Conservation (phyloP, 805 yeast genomes). For the Candida vaughaniae region DNA sequence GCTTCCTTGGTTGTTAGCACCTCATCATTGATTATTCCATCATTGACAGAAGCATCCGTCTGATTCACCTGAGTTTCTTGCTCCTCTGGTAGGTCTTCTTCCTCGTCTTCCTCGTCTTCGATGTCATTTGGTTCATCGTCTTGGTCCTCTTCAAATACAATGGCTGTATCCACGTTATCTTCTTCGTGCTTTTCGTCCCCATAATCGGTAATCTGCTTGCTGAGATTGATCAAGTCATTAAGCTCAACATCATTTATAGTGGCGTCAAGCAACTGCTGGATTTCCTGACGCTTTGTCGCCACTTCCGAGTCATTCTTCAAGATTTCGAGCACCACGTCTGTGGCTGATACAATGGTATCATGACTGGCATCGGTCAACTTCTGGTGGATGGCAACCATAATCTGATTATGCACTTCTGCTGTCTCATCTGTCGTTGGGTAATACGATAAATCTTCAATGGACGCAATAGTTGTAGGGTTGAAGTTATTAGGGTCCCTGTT, state of each 20-base stretch:
- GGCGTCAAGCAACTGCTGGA: conserved; percentile 48
- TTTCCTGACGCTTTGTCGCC: conserved; percentile 43
- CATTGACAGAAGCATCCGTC: not conserved
- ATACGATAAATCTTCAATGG: conserved; percentile 54
- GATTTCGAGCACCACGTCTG: conserved; percentile 60
- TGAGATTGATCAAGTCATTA: conserved; percentile 44
- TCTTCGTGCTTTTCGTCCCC: conserved; percentile 22
- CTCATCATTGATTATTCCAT: not conserved
- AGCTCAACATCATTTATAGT: conserved; percentile 43
- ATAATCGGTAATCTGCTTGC: conserved; percentile 53
- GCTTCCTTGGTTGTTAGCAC: not conserved
- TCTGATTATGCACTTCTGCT: conserved; percentile 48
- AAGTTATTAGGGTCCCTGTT: not conserved
- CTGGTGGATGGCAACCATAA: conserved; percentile 59
- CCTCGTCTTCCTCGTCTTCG: conserved; percentile 23
- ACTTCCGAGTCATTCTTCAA: conserved; percentile 47
- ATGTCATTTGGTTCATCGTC: conserved; percentile 26
- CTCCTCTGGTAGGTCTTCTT: conserved; percentile 10
- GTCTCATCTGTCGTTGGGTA: conserved; percentile 60
- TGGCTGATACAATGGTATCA: conserved; percentile 66
- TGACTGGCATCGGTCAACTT: conserved; percentile 75
- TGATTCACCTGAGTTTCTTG: conserved; percentile 6
- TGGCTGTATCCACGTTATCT: conserved; percentile 34
- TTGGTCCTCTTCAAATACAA: conserved; percentile 34
- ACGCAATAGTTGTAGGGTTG: conserved; percentile 8